These are phyloP conservation scores for Scytalidium lignicola DNA, from an alignment of 2,329 filamentous ascomycete genomes.

Conservation along the genomic window DNA sequence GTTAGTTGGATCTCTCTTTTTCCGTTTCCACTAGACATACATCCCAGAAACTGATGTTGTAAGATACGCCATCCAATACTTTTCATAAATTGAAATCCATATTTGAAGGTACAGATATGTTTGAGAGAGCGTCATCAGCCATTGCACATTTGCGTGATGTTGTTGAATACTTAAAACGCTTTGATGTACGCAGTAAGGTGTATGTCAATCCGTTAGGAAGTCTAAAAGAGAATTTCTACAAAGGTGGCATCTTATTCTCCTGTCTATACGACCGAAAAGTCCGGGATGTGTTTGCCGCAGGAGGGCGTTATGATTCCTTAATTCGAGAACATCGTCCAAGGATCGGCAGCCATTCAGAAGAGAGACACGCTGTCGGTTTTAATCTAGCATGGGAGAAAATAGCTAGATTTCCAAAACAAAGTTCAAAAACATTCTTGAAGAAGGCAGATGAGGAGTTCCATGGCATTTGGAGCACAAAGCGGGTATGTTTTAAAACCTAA, in stretches of 20 bases:
- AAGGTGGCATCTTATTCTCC: conserved; percentile 80
- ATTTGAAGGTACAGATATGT: conserved; percentile 59
- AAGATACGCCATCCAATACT: conserved; percentile 52
- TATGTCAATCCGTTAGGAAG: conserved; percentile 83
- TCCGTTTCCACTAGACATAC: conserved; percentile 6
- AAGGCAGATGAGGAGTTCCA: conserved; percentile 60
- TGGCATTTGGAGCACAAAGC: conserved; percentile 54
- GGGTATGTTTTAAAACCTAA: conserved; percentile 52
- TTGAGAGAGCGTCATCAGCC: conserved; percentile 68
- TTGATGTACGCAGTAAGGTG: conserved; percentile 71
- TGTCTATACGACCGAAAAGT: conserved; percentile 83
- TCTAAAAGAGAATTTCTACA: conserved; percentile 87
- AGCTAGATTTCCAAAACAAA: conserved; percentile 40
- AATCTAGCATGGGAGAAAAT: conserved; percentile 84
- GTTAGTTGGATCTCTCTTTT: conserved; percentile 10
- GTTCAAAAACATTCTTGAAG: conserved; percentile 59
- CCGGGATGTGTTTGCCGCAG: conserved; percentile 84
- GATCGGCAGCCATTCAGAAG: conserved; percentile 54
- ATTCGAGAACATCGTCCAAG: conserved; percentile 79
- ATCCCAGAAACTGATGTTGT: neutral
- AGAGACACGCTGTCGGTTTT: conserved; percentile 84
- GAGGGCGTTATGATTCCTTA: conserved; percentile 85
- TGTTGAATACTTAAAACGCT: conserved; percentile 67
- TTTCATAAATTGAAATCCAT: conserved; percentile 54
- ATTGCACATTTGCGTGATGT: conserved; percentile 79